phyloP scores from a whole-genome alignment of 805 yeast species.

The Teunomyces tritomae region DNA sequence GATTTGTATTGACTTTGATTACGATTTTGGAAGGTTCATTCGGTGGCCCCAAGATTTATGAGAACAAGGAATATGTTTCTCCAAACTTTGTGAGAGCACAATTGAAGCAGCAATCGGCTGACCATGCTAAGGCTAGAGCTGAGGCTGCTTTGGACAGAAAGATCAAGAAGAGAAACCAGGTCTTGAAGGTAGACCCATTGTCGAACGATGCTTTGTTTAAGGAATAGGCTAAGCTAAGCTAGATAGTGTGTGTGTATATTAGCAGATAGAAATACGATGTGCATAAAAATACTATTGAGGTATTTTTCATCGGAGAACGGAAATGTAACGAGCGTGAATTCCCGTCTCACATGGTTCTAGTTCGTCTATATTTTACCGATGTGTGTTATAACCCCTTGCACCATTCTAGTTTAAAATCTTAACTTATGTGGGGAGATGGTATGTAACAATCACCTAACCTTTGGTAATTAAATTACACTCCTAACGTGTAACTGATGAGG shows the following conservation, averaged over 20 bases:
- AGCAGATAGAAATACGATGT: neutral
- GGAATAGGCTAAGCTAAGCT: conserved; percentile 19
- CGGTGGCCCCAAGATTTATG: conserved; percentile 96
- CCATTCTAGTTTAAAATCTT: too few relatives aligned
- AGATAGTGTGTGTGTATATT: neutral
- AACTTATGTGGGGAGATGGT: too few relatives aligned
- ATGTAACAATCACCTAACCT: neutral
- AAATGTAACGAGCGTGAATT: too few relatives aligned
- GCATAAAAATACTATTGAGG: neutral
- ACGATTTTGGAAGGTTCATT: conserved; percentile 94
- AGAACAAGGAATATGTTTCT: conserved; percentile 93
- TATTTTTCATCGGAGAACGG: too few relatives aligned
- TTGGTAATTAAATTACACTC: neutral
- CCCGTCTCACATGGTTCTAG: too few relatives aligned
- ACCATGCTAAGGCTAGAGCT: conserved; percentile 71
- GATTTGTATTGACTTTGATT: conserved; percentile 89
- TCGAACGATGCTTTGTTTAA: conserved; percentile 74
- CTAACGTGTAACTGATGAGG: neutral
- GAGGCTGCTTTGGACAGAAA: conserved; percentile 78
- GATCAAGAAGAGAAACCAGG: conserved; percentile 70
- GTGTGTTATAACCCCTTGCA: too few relatives aligned
- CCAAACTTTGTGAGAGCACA: conserved; percentile 96
- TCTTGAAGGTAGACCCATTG: conserved; percentile 77
- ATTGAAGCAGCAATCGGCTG: conserved; percentile 73
- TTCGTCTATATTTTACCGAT: too few relatives aligned